A percentile compares a stretch with the other conserved stretches of the same genome.
phyloP scores from a whole-genome alignment of 75 land plant genomes.

The Picea sitchensis region DNA sequence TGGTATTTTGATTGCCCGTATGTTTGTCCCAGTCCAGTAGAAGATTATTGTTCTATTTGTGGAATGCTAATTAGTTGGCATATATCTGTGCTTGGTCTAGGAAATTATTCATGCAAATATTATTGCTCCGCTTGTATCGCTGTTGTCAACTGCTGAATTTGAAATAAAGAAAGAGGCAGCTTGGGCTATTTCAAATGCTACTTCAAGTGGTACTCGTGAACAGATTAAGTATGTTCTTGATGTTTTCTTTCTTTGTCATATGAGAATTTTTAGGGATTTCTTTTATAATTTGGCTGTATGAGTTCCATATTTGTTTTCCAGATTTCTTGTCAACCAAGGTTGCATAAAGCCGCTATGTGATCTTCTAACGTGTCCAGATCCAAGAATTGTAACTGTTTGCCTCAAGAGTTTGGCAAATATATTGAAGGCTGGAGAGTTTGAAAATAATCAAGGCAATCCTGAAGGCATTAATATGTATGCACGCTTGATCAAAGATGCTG shows the following conservation, averaged over 20 bases:
- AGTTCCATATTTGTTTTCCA: too few species aligned
- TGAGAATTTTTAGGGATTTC: too few species aligned
- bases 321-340: slow-evolving; percentile 75
- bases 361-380: slow-evolving; percentile 73
- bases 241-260: background rate
- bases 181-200: slow-evolving; percentile 66
- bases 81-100: slow-evolving; percentile 13
- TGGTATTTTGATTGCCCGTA: background rate
- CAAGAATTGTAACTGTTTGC: slow-evolving; percentile 74
- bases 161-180: slow-evolving; percentile 67
- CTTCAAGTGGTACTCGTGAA: slow-evolving; percentile 42
- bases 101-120: slow-evolving; percentile 66
- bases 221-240: slow-evolving; percentile 35
- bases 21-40: background rate
- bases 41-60: background rate
- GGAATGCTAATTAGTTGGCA: too few species aligned
- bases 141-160: slow-evolving; percentile 42
- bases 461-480: slow-evolving; percentile 29
- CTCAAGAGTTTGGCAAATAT: slow-evolving; percentile 88
- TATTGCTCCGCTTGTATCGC: slow-evolving; percentile 42
- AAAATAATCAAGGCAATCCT: slow-evolving; percentile 55
- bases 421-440: slow-evolving; percentile 76
- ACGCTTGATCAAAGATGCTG: slow-evolving; percentile 32
- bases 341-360: slow-evolving; percentile 91
- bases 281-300: too few species aligned